Percentiles rank a stretch among this genome's conserved stretches.
Conservation (phyloP, 805 yeast species). For the Yarrowia phangngaensis region DNA sequence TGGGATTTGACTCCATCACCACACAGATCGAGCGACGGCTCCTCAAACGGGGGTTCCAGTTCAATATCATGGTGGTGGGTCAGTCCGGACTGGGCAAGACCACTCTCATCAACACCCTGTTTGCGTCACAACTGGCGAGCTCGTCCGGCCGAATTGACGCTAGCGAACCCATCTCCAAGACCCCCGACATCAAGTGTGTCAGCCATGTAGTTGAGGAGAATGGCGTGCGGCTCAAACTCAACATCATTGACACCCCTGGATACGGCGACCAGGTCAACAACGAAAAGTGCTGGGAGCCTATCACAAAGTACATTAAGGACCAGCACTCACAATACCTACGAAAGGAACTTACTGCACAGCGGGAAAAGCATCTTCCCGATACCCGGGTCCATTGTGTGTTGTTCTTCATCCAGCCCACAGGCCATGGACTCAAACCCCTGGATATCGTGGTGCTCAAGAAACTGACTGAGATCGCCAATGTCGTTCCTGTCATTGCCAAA, state of each 20-base stretch:
- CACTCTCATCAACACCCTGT: conserved; percentile 84
- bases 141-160: conserved; percentile 67
- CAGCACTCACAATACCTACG: conserved; percentile 89
- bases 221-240: conserved; percentile 78
- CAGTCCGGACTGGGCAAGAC: conserved; percentile 92
- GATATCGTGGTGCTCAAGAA: conserved; percentile 80
- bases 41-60: conserved; percentile 88
- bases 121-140: conserved; percentile 72
- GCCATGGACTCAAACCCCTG: conserved; percentile 75
- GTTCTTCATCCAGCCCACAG: conserved; percentile 86
- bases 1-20: conserved; percentile 96
- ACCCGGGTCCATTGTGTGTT: conserved; percentile 91
- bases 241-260: conserved; percentile 95
- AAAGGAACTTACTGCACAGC: conserved; percentile 89
- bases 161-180: conserved; percentile 72
- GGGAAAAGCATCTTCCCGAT: conserved; percentile 78
- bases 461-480: conserved; percentile 85
- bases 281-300: conserved; percentile 95
- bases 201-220: conserved; percentile 64
- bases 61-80: conserved; percentile 89
- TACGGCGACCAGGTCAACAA: conserved; percentile 96
- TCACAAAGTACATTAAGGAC: conserved; percentile 88
- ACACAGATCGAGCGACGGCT: conserved; percentile 90
- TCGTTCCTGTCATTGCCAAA: conserved; percentile 93
- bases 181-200: conserved; percentile 67